These are phyloP conservation scores for Leccinum fibrillosum DNA, from an alignment of 768 basidiomycete species.

Conservation along the genomic window DNA sequence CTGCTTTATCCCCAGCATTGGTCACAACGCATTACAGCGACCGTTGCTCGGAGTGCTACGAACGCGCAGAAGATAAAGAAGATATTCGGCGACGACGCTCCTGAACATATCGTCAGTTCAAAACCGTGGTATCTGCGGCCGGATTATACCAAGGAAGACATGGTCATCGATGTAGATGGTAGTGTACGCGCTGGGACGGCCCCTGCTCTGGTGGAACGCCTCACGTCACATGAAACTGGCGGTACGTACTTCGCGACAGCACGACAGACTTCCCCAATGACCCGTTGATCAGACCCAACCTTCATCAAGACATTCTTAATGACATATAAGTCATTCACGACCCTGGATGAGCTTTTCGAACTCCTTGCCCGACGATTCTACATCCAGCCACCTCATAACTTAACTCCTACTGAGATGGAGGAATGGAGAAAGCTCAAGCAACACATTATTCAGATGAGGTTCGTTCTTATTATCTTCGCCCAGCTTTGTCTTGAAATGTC, in stretches of 20 bases:
- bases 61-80: conserved; percentile 49
- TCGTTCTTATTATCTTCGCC: conserved; percentile 23
- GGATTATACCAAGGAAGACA: conserved; percentile 75
- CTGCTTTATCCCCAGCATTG: background rate
- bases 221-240: conserved; percentile 87
- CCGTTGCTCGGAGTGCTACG: conserved; percentile 22
- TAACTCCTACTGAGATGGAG: conserved; percentile 58
- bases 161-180: conserved; percentile 82
- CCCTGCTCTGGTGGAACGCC: conserved; percentile 78
- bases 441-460: conserved; percentile 85
- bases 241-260: conserved; percentile 47
- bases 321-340: conserved; percentile 95
- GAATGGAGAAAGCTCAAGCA: conserved; percentile 88
- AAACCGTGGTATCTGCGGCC: conserved; percentile 85
- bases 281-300: conserved; percentile 52
- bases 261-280: conserved; percentile 1
- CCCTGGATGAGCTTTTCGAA: conserved; percentile 77
- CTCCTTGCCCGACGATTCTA: conserved; percentile 77
- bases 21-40: conserved; percentile 18
- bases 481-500: conserved; percentile 1
- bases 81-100: conserved; percentile 32
- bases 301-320: conserved; percentile 90
- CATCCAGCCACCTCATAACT: conserved; percentile 67
- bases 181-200: conserved; percentile 85
- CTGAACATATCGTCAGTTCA: conserved; percentile 42